These are phyloP conservation scores for Gliomastix tumulicola DNA, from an alignment of 2,329 filamentous ascomycete genomes.

Conservation along the genomic window DNA sequence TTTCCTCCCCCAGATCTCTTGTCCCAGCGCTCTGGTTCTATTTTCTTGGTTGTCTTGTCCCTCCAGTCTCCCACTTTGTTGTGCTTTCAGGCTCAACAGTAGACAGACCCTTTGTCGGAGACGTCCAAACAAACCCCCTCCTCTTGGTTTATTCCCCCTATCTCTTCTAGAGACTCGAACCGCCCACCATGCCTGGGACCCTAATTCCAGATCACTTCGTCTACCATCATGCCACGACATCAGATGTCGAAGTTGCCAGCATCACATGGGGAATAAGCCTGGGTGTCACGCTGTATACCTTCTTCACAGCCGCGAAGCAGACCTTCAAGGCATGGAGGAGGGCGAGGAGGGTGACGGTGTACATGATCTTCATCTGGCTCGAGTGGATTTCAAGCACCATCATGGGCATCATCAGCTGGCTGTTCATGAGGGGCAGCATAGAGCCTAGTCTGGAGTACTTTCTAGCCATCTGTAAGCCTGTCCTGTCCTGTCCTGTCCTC, in stretches of 20 bases:
- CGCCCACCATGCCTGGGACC: too few relatives aligned
- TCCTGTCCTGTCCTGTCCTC: slow-evolving; percentile 9
- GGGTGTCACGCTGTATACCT: neutral
- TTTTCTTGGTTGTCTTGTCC: too few relatives aligned
- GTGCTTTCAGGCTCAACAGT: too few relatives aligned
- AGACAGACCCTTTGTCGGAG: too few relatives aligned
- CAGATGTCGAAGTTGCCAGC: neutral
- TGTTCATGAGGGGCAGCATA: slow-evolving; percentile 16
- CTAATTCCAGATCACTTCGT: neutral
- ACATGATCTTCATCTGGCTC: slow-evolving; percentile 31
- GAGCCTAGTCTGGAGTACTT: slow-evolving; percentile 18
- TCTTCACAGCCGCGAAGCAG: slow-evolving; percentile 13
- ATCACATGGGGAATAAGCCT: neutral
- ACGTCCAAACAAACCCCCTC: too few relatives aligned
- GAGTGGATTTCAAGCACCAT: slow-evolving; percentile 24
- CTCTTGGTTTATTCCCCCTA: too few relatives aligned
- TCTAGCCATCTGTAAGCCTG: slow-evolving; percentile 11
- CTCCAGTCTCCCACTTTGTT: too few relatives aligned
- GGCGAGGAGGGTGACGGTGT: slow-evolving; percentile 22
- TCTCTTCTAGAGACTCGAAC: too few relatives aligned
- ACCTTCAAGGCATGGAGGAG: slow-evolving; percentile 20
- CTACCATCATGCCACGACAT: neutral
- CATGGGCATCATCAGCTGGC: slow-evolving; percentile 26
- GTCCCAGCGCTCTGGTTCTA: too few relatives aligned
- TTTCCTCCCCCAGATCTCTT: too few relatives aligned